Evolutionary conservation across 1,284 basidiomycete species (phyloP).

Genomic region (Flammula alnicola): DNA sequence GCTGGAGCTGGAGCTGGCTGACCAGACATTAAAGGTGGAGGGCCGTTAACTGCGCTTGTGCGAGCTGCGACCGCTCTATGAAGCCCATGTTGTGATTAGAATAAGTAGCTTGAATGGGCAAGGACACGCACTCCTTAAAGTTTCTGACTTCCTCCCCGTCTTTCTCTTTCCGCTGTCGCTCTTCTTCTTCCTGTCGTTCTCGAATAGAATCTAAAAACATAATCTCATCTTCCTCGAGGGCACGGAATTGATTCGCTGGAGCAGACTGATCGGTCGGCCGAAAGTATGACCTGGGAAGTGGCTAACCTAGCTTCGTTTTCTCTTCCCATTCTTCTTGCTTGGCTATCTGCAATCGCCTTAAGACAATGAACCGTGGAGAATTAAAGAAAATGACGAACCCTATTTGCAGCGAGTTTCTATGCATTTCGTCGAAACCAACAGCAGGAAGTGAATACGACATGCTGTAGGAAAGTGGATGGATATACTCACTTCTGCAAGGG

Average conservation of each 20-base stretch:
- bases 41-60: constrained; percentile 55
- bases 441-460: constrained; percentile 43
- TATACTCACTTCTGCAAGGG: constrained; percentile 82
- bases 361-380: constrained; percentile 25
- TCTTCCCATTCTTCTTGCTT: constrained; percentile 97
- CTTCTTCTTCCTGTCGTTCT: constrained; percentile 76
- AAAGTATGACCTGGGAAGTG: neutral
- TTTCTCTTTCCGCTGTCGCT: constrained; percentile 70
- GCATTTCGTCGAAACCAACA: constrained; percentile 41
- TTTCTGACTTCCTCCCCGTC: constrained; percentile 82
- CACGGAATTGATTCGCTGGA: constrained; percentile 89
- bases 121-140: constrained; percentile 72
- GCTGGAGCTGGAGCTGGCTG: constrained; percentile 28
- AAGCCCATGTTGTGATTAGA: constrained; percentile 19
- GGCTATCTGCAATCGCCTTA: constrained; percentile 55
- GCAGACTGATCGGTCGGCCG: constrained; percentile 1
- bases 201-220: constrained; percentile 85
- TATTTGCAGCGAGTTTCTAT: constrained; percentile 84
- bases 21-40: constrained; percentile 39
- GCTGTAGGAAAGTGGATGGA: constrained; percentile 10
- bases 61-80: constrained; percentile 77
- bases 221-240: constrained; percentile 89
- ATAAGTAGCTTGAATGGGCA: constrained; percentile 7
- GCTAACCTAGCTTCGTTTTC: constrained; percentile 81
- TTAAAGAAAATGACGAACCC: constrained; percentile 49